Evolutionary conservation across 768 basidiomycete genomes (phyloP), one percentile per base, ranked within the genome.

Genomic region (Cystobasidium tubakii): DNA sequence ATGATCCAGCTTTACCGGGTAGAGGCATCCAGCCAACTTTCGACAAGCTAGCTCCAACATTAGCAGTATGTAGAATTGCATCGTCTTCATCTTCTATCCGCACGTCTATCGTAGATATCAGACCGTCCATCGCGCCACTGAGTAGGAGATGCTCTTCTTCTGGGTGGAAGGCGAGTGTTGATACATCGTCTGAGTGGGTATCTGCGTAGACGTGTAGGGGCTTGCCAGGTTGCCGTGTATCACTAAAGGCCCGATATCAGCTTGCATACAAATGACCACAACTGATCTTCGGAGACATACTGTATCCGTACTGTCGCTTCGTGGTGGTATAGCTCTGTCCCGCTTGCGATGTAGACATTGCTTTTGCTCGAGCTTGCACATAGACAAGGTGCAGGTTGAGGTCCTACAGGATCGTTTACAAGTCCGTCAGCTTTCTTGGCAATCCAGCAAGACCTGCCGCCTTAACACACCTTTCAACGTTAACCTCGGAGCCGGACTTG

Each of bases 31-130:
- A 79, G 1, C 77, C 77, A 1, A 75, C 75, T 0, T 34, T 36
- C 0, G 50, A 43, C 23, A 79, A 15, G 17, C 74, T 76, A 62
- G 78, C 73, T 19, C 77, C 77, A 21, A 79, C 73, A 62, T 79
- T 77, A 4, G 71, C 57, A 12, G 78, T 79, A 54, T 67, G 76
- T 29, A 75, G 72, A 2, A 79, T 75, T 0, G 78, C 77, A 25
- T 79, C 78, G 60, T 79, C 78, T 39, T 79, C 78, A 69, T 79
- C 78, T 3, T 74, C 76, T 55, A 79, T 75, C 63, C 78, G 77
- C 0, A 77, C 74, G 66, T 79, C 78, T 62, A 77, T 76, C 27
- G 78, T 79, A 50, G 71, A 77, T 42, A 76, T 57, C 9, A 79
- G 75, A 1, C 78, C 78, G 64, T 79, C 78, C 72, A 77, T 74